Percentiles rank a stretch among this genome's conserved stretches.
Evolutionary conservation across 257 asterid genomes (phyloP).

Genomic region (Jaltomata sinuosa): DNA sequence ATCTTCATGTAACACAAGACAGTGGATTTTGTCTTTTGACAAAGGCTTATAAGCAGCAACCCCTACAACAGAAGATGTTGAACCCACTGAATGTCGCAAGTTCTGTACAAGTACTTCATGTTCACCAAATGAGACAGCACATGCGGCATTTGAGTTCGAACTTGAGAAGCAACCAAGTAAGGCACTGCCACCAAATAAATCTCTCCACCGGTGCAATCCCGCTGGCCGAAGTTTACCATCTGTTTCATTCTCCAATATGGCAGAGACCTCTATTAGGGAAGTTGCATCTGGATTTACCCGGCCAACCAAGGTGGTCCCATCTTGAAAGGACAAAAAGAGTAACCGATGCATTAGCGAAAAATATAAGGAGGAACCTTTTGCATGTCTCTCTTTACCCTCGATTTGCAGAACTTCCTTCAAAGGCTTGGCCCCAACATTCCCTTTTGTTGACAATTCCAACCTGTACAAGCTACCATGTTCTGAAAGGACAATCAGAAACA

Average conservation of each 20-base stretch:
- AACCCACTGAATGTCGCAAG: conserved; percentile 73
- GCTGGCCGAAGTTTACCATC: conserved; percentile 79
- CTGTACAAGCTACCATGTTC: conserved; percentile 80
- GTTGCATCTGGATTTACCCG: conserved; percentile 76
- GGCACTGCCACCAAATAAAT: conserved; percentile 67
- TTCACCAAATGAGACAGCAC: conserved; percentile 76
- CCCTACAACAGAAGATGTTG: conserved; percentile 90
- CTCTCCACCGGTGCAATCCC: conserved; percentile 93
- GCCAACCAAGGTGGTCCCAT: conserved; percentile 81
- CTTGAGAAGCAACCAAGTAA: conserved; percentile 79
- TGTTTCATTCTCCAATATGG: conserved; percentile 63
- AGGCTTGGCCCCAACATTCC: conserved; percentile 79
- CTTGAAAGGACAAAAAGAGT: conserved; percentile 85
- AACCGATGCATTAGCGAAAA: conserved; percentile 74
- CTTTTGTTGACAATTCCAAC: conserved; percentile 70
- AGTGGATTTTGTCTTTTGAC: conserved; percentile 93
- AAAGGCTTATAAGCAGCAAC: conserved; percentile 88
- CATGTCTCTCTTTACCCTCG: conserved; percentile 46
- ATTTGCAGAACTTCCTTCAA: conserved; percentile 70
- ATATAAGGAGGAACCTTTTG: conserved; percentile 72
- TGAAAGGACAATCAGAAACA: conserved; percentile 69
- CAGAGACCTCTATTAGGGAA: conserved; percentile 58
- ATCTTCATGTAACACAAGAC: conserved; percentile 94
- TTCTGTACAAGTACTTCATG: conserved; percentile 72
- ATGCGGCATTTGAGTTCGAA: conserved; percentile 65